Base-by-base conservation (phyloP, 2,329 filamentous ascomycete species). In the Penicillium sp. region DNA sequence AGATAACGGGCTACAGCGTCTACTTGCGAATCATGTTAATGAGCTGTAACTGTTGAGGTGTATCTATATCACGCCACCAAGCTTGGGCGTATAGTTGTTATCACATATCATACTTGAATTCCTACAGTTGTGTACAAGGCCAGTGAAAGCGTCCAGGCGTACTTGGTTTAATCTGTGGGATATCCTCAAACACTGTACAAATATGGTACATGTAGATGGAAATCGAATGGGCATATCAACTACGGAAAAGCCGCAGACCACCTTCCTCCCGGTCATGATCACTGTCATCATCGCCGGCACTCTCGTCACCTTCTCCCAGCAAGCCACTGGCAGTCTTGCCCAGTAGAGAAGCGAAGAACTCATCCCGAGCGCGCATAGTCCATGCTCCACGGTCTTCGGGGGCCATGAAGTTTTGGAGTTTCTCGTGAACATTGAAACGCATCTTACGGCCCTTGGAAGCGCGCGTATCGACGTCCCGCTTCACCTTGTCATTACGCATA, bases 341-440 rank as follows among this genome's bases (percentile, higher is more conserved):
- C 47, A 90, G 77, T 47, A 89, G 63, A 16, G 82, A 83, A 10
- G 80, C 80, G 59, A 89, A 89, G 62, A 90, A 79, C 40, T 72
- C 69, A 25, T 92, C 85, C 42, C 87, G 79, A 38, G 89, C 87
- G 42, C 78, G 75, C 50, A 83, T 79, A 45, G 85, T 84, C 92
- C 92, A 98, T 11, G 64, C 66, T 3, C 83, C 75, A 36, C 85
- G 73, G 60, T 94, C 85, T 61, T 95, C 87, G 0, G 88, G 82
- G 8, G 89, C 89, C 88, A 95, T 95, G 59, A 96, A 96, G 64
- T 95, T 95, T 68, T 95, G 86, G 57, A 98, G 66, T 71, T 96
- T 96, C 70, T 96, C 90, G 59, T 96, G 89, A 30, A 95, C 87
- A 11, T 85, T 92, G 66, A 90, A 98, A 26, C 87, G 76, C 75